Base-by-base conservation (phyloP, 352 stramenopile genomes). In the Globisporangium uncinulatum region DNA sequence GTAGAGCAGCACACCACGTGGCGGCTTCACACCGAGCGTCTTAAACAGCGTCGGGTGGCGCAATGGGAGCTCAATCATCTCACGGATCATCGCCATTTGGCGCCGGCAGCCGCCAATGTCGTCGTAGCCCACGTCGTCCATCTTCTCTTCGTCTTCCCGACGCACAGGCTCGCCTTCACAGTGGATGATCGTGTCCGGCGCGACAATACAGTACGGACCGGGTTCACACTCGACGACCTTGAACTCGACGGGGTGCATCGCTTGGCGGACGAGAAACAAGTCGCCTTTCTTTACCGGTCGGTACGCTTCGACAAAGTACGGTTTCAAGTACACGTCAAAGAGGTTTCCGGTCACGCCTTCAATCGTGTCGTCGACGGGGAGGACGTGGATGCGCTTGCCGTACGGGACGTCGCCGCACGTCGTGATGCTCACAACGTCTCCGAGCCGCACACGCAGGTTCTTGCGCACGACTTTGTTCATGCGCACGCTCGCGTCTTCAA, bases 381-480 rank as follows among this genome's bases (percentile, higher is more conserved):
- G 83, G 63, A 99, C 95, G 74, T 99, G 96, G 62, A 99, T 97
- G 55, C 96, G 89, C 78, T 99, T 99, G 56, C 96, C 97, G 73
- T 99, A 99, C 13, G 96, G 96, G 51, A 99, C 95, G 71, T 99
- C 97, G 17, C 91, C 92, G 69, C 96, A 99, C 50, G 89, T 93
- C 48, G 92, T 90, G 36, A 99, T 92, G 7, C 95, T 98, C 47
- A 99, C 95, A 19, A 99, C 77, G 73, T 99, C 97, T n/a, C 95
- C 93, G 17, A 99, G 86, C 34, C 97, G 88, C 47, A 99, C 96
- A 24, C 96, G 79, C 20, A 99, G 69, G 77, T 99, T 99, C 87
- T 99, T 99, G 34, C 97, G 92, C 47, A 99, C 96, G 31, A 98
- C 93, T 82, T 99, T 99, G 87, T 99, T 99, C 97, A 99, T 99